phyloP scores from a whole-genome alignment of 2,329 filamentous ascomycete species.

The Exophiala calicioides region DNA sequence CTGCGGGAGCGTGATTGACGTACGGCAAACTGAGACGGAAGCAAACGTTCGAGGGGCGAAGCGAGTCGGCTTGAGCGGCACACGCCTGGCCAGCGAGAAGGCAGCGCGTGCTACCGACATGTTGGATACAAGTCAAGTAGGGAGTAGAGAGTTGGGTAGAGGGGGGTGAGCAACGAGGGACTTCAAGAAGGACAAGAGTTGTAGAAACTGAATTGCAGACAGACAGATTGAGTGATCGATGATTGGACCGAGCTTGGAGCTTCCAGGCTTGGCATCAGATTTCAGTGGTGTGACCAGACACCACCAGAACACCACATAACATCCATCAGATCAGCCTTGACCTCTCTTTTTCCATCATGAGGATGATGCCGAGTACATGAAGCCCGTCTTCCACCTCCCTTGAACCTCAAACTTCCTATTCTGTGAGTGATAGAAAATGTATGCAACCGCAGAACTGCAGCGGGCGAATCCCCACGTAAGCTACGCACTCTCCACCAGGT shows the following conservation, averaged over 20 bases:
- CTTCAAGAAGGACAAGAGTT: conserved; percentile 4
- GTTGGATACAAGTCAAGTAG: conserved; percentile 29
- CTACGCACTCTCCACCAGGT: too few relatives aligned
- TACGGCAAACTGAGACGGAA: conserved; percentile 48
- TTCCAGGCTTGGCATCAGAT: neutral
- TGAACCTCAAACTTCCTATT: too few relatives aligned
- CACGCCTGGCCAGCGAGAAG: conserved; percentile 48
- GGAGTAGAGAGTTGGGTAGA: conserved; percentile 24
- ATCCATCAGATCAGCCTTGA: too few relatives aligned
- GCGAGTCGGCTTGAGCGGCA: conserved; percentile 40
- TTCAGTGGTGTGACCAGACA: conserved; percentile 6
- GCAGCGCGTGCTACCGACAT: conserved; percentile 53
- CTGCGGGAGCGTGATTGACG: conserved; percentile 35
- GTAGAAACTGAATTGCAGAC: conserved; percentile 1
- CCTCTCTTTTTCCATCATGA: too few relatives aligned
- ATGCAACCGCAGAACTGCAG: too few relatives aligned
- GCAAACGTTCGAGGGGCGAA: conserved; percentile 48
- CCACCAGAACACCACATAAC: too few relatives aligned
- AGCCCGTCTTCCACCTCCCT: too few relatives aligned
- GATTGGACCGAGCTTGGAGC: neutral
- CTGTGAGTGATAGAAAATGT: too few relatives aligned
- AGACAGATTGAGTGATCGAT: conserved; percentile 6
- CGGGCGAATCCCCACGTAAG: too few relatives aligned
- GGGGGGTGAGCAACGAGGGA: conserved; percentile 1
- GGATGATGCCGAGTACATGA: too few relatives aligned